Conservation (phyloP, 345 rosid species). For the Gossypium rotundifolium region DNA sequence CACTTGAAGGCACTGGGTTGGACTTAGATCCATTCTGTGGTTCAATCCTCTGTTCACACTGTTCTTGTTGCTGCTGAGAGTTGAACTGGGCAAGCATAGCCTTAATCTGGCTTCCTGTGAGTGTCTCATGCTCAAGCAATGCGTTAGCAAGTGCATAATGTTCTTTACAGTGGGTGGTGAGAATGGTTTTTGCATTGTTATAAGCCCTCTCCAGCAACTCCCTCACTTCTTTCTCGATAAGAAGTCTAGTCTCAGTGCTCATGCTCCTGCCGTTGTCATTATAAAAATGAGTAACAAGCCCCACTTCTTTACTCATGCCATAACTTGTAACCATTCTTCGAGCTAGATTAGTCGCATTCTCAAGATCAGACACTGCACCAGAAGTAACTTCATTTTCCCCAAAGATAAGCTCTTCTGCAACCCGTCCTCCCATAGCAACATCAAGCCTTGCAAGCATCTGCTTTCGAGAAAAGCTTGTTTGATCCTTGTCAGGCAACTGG, state of each 20-base stretch:
- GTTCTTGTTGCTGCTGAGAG: conserved; percentile 49
- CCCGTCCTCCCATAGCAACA: conserved; percentile 94
- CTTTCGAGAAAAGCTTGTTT: conserved; percentile 61
- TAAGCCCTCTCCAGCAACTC: conserved; percentile 67
- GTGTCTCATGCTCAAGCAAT: conserved; percentile 74
- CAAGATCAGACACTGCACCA: conserved; percentile 80
- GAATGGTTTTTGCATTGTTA: conserved; percentile 77
- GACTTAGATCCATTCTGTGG: conserved; percentile 44
- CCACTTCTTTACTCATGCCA: conserved; percentile 53
- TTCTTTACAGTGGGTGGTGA: conserved; percentile 68
- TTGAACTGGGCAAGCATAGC: conserved; percentile 57
- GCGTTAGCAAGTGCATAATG: conserved; percentile 79
- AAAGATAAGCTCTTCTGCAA: conserved; percentile 91
- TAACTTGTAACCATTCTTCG: conserved; percentile 75
- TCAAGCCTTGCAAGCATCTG: conserved; percentile 97
- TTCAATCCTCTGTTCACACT: conserved; percentile 44
- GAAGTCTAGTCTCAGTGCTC: conserved; percentile 95
- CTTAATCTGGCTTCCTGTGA: conserved; percentile 73
- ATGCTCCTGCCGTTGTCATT: conserved; percentile 89
- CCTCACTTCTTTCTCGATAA: conserved; percentile 83
- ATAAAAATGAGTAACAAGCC: conserved; percentile 67
- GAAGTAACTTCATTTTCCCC: conserved; percentile 88
- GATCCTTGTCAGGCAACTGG: conserved; percentile 81
- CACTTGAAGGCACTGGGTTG: conserved; percentile 62
- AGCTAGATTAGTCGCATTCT: conserved; percentile 79